Evolutionary conservation across 192 early-diverging fungal species (phyloP).

Genomic region (Podila clonocystis): DNA sequence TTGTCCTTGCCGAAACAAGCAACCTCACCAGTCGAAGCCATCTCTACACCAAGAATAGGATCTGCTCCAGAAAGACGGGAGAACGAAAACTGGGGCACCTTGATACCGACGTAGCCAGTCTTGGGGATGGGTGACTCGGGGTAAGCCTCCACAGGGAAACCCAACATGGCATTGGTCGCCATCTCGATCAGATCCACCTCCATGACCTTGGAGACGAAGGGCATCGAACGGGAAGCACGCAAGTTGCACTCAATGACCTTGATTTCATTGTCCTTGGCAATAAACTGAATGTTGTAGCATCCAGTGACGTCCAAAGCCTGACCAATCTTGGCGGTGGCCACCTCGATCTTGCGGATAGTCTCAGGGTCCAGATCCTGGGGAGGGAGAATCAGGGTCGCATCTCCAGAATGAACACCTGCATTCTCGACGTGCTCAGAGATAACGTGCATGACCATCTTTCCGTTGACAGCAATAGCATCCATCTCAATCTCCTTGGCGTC

Average conservation of each 20-base stretch:
- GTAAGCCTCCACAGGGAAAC: slow-evolving; percentile 82
- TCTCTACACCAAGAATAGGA: slow-evolving; percentile 98
- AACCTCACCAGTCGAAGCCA: slow-evolving; percentile 99
- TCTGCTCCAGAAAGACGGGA: slow-evolving; percentile 95
- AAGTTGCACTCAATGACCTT: slow-evolving; percentile 99
- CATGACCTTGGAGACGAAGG: slow-evolving; percentile 97
- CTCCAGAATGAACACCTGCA: slow-evolving; percentile 98
- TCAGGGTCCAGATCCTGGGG: slow-evolving; percentile 96
- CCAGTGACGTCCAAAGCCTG: slow-evolving; percentile 95
- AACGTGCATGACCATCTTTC: slow-evolving; percentile 93
- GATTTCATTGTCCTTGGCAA: slow-evolving; percentile 99
- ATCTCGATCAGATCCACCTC: slow-evolving; percentile 96
- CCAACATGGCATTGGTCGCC: slow-evolving; percentile 95
- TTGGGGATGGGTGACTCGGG: slow-evolving; percentile 74
- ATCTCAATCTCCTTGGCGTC: slow-evolving; percentile 99
- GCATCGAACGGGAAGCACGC: slow-evolving; percentile 95
- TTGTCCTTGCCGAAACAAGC: slow-evolving; percentile 98
- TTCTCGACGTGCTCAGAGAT: slow-evolving; percentile 99
- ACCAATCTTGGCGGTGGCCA: slow-evolving; percentile 91
- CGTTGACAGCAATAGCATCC: slow-evolving; percentile 95
- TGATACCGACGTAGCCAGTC: slow-evolving; percentile 90
- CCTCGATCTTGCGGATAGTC: slow-evolving; percentile 92
- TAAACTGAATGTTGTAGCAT: slow-evolving; percentile 99
- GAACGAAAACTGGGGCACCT: slow-evolving; percentile 99
- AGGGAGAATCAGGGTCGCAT: slow-evolving; percentile 95